phyloP scores from a whole-genome alignment of 257 asterid genomes.

The Nicotiana benthamiana region DNA sequence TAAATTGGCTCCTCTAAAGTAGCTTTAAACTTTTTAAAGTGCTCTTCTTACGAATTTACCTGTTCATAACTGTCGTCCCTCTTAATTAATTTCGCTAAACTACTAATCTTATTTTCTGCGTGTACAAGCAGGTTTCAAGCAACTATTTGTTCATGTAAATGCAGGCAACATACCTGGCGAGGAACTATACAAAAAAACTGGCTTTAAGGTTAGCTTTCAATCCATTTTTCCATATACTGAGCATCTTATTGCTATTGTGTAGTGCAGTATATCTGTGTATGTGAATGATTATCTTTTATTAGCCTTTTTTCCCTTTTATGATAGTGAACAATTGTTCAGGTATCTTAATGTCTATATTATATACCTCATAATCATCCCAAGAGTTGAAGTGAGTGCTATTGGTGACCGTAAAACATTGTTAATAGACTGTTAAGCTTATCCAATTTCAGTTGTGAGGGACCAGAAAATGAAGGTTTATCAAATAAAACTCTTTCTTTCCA shows the following conservation, averaged over 20 bases:
- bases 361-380: background rate
- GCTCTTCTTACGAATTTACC: background rate
- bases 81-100: background rate
- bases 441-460: background rate
- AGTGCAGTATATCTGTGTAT: background rate
- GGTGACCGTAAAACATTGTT: background rate
- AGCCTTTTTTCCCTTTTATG: background rate
- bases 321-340: background rate
- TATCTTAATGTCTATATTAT: background rate
- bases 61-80: background rate
- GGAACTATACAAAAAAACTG: slow-evolving; percentile 66
- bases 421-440: background rate
- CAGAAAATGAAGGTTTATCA: background rate
- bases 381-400: background rate
- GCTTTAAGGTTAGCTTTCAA: slow-evolving; percentile 51
- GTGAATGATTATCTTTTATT: background rate
- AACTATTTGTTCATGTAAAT: slow-evolving; percentile 76
- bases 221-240: background rate
- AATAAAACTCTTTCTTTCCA: background rate
- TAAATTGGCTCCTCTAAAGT: too few species aligned
- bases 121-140: slow-evolving; percentile 56
- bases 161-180: slow-evolving; percentile 67
- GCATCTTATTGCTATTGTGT: background rate
- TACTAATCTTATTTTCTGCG: slow-evolving; percentile 7
- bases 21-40: slow-evolving; percentile 8